Evolutionary conservation across 2,329 filamentous ascomycete genomes (phyloP).

Genomic region (Ophiocordyceps camponoti-leonardi): DNA sequence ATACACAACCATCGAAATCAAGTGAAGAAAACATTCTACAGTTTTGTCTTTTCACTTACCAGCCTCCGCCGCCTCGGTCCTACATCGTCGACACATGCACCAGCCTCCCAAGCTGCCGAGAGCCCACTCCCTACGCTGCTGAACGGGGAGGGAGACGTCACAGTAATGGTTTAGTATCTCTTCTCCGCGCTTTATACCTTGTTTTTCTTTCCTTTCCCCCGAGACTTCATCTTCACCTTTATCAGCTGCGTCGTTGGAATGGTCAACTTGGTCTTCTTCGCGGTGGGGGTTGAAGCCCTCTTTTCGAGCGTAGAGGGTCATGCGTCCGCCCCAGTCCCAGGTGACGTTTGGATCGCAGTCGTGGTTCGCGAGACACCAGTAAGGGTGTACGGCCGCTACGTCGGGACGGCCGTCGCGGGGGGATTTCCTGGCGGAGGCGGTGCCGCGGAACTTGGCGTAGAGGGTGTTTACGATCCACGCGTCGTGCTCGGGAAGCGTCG

Average conservation of each 20-base stretch:
- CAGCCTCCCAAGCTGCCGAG: slow-evolving; percentile 71
- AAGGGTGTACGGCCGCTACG: slow-evolving; percentile 80
- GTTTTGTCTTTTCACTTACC: neutral
- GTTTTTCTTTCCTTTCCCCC: too few relatives aligned
- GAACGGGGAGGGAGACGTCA: slow-evolving; percentile 62
- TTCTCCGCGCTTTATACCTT: slow-evolving; percentile 60
- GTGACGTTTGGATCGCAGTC: slow-evolving; percentile 87
- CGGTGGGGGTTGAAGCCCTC: slow-evolving; percentile 32
- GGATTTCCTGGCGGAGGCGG: slow-evolving; percentile 71
- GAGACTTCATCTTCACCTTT: too few relatives aligned
- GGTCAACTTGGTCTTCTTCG: too few relatives aligned
- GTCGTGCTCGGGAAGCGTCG: slow-evolving; percentile 40
- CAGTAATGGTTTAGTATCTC: slow-evolving; percentile 93
- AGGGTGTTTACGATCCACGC: slow-evolving; percentile 81
- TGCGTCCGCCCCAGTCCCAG: slow-evolving; percentile 81
- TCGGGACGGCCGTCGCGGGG: slow-evolving; percentile 68
- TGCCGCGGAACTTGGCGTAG: slow-evolving; percentile 84
- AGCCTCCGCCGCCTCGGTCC: slow-evolving; percentile 53
- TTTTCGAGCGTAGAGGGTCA: slow-evolving; percentile 50
- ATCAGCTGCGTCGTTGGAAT: too few relatives aligned
- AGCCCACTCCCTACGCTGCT: slow-evolving; percentile 77
- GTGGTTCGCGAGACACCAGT: slow-evolving; percentile 95
- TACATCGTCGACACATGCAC: slow-evolving; percentile 74
- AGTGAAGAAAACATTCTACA: too few relatives aligned
- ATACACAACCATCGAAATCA: too few relatives aligned